Base-by-base conservation (phyloP, 345 rosid genomes). In the Salix udensis region DNA sequence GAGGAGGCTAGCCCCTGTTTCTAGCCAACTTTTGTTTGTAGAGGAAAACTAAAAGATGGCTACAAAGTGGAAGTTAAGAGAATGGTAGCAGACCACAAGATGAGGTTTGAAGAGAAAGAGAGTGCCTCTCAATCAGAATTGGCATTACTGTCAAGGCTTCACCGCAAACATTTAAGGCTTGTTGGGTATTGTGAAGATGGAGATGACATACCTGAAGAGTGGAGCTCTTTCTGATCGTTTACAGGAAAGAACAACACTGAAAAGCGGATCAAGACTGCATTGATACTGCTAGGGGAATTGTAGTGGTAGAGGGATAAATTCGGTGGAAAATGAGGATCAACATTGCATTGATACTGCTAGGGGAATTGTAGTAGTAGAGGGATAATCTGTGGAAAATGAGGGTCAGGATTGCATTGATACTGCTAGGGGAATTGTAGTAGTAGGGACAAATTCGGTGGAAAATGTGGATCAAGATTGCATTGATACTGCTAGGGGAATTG, bases 401-500 rank as follows among this genome's bases (percentile, higher is more conserved):
- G 36, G 4, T 34, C 36, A 34, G 4, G 36, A 34, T 34, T 34
- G 36, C 36, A 34, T 34, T 34, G 36, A 34, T 34, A 34, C 6
- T 34, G 36, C 6, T 34, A 34, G 36, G 36, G 36, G 36, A 34
- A 34, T 34, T 34, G 36, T n/a, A 89, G 92, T 31, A 88, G 90
- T 34, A 52, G 58, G 87, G 67, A 66, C 91, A 13, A 95, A 95
- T 79, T 90, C 97, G 21, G 16, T 92, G 98, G 98, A 90, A 90
- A 77, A 77, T 87, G 82, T 84, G 97, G 83, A 89, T 94, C 89
- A 90, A 85, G 81, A 86, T 94, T 19, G 95, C 93, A 0, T 92
- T 50, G 97, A 92, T 9, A 96, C 97, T 2, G 90, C 97, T 2
- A 86, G 97, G 79, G 97, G 97, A 50, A 92, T 94, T 36, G 95